Conservation (phyloP, 441 rosid genomes). For the Syzygium syzygioides region DNA sequence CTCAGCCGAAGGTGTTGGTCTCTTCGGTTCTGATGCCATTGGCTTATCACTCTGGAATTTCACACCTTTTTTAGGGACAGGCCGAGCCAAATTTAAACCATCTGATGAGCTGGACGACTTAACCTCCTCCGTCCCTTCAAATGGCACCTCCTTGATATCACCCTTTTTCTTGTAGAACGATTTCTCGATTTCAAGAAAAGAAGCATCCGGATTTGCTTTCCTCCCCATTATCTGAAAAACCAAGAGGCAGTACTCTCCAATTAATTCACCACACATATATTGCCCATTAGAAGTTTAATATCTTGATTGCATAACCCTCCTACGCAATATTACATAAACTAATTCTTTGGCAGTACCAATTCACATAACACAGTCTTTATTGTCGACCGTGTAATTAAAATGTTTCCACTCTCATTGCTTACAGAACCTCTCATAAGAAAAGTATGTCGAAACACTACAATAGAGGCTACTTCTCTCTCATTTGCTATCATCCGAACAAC, state of each 20-base stretch:
- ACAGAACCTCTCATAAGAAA: neutral
- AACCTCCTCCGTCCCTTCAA: constrained; percentile 44
- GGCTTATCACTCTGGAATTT: constrained; percentile 43
- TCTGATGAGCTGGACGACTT: constrained; percentile 34
- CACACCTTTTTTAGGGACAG: constrained; percentile 64
- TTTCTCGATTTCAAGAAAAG: constrained; percentile 69
- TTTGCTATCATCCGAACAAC: neutral
- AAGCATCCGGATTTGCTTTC: constrained; percentile 70
- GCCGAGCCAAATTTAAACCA: constrained; percentile 62
- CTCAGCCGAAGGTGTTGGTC: constrained; percentile 28
- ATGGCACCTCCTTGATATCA: constrained; percentile 57
- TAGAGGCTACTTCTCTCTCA: neutral
- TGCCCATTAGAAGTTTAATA: neutral
- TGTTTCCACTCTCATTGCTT: neutral
- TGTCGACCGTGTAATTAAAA: neutral
- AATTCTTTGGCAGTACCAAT: neutral
- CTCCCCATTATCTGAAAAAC: constrained; percentile 63
- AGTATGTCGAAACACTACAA: neutral
- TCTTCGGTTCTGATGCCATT: constrained; percentile 23
- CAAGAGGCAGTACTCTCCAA: constrained; percentile 6
- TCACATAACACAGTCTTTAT: neutral
- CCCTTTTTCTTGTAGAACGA: constrained; percentile 77
- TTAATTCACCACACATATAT: neutral
- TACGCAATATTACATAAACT: neutral
- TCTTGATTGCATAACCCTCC: neutral